phyloP scores from a whole-genome alignment of 176 grass and related monocot species.

The Paspalum vaginatum region DNA sequence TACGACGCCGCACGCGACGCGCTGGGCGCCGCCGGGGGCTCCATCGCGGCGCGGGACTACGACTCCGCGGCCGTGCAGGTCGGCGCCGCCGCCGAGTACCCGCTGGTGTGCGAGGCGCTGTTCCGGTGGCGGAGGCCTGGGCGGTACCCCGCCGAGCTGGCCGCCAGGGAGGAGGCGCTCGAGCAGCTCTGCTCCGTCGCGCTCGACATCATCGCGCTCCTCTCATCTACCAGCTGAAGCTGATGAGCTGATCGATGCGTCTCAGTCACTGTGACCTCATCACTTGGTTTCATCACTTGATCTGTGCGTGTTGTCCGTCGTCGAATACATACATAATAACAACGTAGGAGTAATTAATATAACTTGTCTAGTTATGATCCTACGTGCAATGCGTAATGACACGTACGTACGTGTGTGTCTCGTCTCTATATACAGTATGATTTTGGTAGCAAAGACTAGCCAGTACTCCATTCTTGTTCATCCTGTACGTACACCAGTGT shows the following conservation, averaged over 20 bases:
- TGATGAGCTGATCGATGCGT: not conserved
- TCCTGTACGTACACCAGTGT: no score
- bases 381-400: no score
- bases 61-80: conserved; percentile 81
- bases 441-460: no score
- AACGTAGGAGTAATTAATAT: no score
- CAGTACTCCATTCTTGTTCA: no score
- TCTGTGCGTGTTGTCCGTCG: no score
- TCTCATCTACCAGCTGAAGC: not conserved
- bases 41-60: conserved; percentile 59
- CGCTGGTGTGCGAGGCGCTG: conserved; percentile 62
- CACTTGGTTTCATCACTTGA: no score
- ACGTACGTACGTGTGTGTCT: no score
- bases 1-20: conserved; percentile 62
- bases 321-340: no score
- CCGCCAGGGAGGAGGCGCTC: conserved; percentile 54
- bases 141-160: conserved; percentile 65
- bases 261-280: no score
- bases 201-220: conserved; percentile 79
- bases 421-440: no score
- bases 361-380: no score
- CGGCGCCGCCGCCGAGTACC: conserved; percentile 84
- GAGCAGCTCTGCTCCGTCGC: conserved; percentile 69
- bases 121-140: conserved; percentile 58
- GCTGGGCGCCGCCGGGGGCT: conserved; percentile 41